These are phyloP conservation scores for Aspergillus bertholletiae DNA, from an alignment of 495 filamentous ascomycete genomes.

Conservation along the genomic window DNA sequence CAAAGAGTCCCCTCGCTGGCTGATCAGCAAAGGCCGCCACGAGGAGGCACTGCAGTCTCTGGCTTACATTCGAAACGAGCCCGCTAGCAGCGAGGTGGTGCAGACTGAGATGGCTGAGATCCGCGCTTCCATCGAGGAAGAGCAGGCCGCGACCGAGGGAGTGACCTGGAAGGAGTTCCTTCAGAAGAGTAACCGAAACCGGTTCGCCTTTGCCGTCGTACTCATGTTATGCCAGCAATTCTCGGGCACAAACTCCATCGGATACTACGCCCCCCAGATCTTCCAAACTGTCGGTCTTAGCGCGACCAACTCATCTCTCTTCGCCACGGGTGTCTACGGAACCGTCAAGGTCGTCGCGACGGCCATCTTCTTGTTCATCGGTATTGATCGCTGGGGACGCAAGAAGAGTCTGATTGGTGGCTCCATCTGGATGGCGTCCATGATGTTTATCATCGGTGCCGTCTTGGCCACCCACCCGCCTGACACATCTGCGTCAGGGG, in stretches of 20 bases:
- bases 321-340: constrained; percentile 52
- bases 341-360: constrained; percentile 55
- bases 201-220: constrained; percentile 39
- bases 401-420: constrained; percentile 66
- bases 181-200: constrained; percentile 36
- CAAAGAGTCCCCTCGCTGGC: constrained; percentile 55
- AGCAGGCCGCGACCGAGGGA: constrained; percentile 39
- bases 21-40: constrained; percentile 41
- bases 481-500: constrained; percentile 15
- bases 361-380: constrained; percentile 59
- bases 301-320: constrained; percentile 40
- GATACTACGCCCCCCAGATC: constrained; percentile 50
- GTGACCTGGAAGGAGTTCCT: constrained; percentile 38
- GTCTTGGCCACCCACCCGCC: constrained; percentile 50
- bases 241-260: constrained; percentile 48
- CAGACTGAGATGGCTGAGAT: constrained; percentile 66
- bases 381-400: constrained; percentile 67
- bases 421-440: constrained; percentile 58
- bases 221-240: constrained; percentile 55
- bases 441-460: constrained; percentile 79
- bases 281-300: constrained; percentile 46
- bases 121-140: constrained; percentile 29
- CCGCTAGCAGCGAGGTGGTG: constrained; percentile 31
- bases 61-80: constrained; percentile 41
- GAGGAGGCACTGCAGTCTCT: constrained; percentile 44